These are phyloP conservation scores for Boletellus dicymbophilus DNA, from an alignment of 1,284 basidiomycete species.

Conservation along the genomic window DNA sequence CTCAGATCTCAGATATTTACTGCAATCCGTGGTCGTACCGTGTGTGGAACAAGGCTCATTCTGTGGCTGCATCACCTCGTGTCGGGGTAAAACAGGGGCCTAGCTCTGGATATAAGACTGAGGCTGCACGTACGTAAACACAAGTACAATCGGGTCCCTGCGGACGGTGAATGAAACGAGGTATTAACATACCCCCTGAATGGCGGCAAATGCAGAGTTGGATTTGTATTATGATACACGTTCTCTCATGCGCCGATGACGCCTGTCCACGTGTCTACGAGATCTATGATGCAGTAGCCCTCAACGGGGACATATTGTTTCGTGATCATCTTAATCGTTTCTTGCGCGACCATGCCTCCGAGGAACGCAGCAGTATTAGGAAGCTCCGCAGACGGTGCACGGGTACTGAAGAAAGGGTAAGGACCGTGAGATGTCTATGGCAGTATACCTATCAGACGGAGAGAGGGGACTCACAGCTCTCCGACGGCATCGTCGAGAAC, in stretches of 20 bases:
- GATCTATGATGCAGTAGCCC: slow-evolving; percentile 86
- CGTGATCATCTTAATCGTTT: slow-evolving; percentile 97
- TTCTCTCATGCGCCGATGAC: slow-evolving; percentile 37
- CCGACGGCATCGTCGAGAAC: slow-evolving; percentile 66
- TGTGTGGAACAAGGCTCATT: no score
- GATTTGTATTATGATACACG: no score
- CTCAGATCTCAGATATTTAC: no score
- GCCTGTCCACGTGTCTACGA: slow-evolving; percentile 81
- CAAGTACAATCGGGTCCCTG: no score
- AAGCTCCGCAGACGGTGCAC: slow-evolving; percentile 84
- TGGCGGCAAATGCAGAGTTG: no score
- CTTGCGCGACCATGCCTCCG: slow-evolving; percentile 95
- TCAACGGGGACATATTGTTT: slow-evolving; percentile 93
- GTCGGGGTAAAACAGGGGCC: no score
- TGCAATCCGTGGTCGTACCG: no score
- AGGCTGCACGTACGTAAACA: no score
- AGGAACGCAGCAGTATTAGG: slow-evolving; percentile 94
- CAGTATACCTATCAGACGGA: not conserved
- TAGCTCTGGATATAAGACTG: no score
- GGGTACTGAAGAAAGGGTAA: slow-evolving; percentile 48
- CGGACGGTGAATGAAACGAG: no score
- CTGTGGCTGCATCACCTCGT: no score
- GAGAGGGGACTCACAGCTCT: slow-evolving; percentile 68
- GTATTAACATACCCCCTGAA: no score
- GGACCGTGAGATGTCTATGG: slow-evolving; percentile 5